phyloP scores from a whole-genome alignment of 1,284 basidiomycete genomes.

The Fomitopsis betulina region DNA sequence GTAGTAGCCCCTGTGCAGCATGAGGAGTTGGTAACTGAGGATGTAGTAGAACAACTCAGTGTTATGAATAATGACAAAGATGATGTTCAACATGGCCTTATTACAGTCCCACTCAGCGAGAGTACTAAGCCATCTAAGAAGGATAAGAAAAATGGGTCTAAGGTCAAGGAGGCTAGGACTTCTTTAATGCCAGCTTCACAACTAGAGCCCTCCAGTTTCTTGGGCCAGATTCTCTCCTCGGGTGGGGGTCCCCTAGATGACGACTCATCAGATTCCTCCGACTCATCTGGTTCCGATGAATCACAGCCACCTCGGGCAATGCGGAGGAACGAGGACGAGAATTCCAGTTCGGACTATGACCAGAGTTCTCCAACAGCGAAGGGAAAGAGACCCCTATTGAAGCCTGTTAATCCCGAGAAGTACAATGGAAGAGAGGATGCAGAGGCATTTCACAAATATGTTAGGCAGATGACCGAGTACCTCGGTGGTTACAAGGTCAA shows the following conservation, averaged over 20 bases:
- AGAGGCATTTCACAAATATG: conserved; percentile 5
- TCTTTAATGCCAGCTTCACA: not conserved
- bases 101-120: too few species aligned
- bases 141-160: too few species aligned
- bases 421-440: conserved; percentile 2
- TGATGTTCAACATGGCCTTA: too few species aligned
- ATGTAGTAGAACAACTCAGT: too few species aligned
- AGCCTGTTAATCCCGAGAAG: conserved; percentile 4
- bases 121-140: not conserved
- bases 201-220: conserved; percentile 1
- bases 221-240: not conserved
- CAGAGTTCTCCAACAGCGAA: too few species aligned
- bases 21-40: too few species aligned
- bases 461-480: conserved; percentile 1
- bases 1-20: too few species aligned
- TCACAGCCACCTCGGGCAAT: not conserved
- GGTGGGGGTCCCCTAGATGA: not conserved
- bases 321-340: too few species aligned
- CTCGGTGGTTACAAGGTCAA: not conserved
- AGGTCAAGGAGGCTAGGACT: too few species aligned
- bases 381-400: not conserved
- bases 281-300: not conserved
- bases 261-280: not conserved
- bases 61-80: too few species aligned
- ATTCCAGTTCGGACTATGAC: too few species aligned